Evolutionary conservation across 306 rosid species (phyloP), one percentile per base, ranked within the genome.

Genomic region (Vigna mungo): DNA sequence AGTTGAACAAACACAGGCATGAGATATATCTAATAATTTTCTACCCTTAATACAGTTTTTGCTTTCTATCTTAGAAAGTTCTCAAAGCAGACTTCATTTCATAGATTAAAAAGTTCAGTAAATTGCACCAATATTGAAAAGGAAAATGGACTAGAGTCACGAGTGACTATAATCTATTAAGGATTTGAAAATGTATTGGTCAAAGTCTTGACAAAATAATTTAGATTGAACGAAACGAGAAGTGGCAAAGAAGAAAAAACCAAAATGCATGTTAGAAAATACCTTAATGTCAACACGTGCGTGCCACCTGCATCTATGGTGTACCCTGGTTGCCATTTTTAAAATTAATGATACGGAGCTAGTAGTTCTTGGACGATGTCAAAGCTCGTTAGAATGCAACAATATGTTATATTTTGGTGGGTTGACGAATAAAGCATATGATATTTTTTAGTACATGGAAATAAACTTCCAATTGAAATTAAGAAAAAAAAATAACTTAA

Each of bases 161-260:
- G 25, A 18, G 11, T 17, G 37, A 4, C 7, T 15, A 52, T 13
- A 48, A 27, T 15, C 20, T 34, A 4, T 72, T 18, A 9, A 20
- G 21, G 32, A 43, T 23, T 54, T 54, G 23, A 72, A 54, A 54
- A 54, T 54, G 65, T 7, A 7, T 3, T 72, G 65, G 66, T 72
- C 76, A 54, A 13, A 72, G 37, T 36, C 36, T 53, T 53, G 3
- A 8, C 11, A 4, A 5, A 34, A 30, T 9, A 37, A 18, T 36
- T 53, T 3, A 36, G 8, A 34, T 7, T 53, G 21, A 16, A 36
- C 20, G 14, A 2, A 9, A 36, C 6, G 53, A 52, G 36, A 32
- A 30, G 23, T 63, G 30, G 7, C 9, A 71, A 53, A 18, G 30
- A 54, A 12, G 7, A 37, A 72, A 37, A 20, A 54, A 17, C 1